A percentile compares a stretch with the other conserved stretches of the same genome.
Conservation (phyloP, 2,329 filamentous ascomycete species). For the Paracoccidioides brasiliensis region DNA sequence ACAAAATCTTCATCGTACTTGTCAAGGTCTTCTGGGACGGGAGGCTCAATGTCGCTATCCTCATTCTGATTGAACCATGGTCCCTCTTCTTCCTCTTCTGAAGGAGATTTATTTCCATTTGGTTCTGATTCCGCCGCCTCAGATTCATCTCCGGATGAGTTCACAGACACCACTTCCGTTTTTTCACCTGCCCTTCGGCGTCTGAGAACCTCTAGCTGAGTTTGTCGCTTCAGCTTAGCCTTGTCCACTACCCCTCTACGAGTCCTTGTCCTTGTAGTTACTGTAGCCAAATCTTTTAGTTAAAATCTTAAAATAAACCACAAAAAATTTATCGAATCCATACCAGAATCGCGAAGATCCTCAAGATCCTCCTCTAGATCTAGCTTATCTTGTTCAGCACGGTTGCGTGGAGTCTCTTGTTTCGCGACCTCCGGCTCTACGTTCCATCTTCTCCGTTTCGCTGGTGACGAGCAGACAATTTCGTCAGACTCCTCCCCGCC, state of each 20-base stretch:
- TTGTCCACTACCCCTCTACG: constrained; percentile 29
- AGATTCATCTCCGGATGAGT: constrained; percentile 14
- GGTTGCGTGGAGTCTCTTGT: constrained; percentile 15
- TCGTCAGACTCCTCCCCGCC: constrained; percentile 32
- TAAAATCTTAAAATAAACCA: background rate
- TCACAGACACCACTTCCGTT: constrained; percentile 10
- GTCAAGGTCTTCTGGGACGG: constrained; percentile 34
- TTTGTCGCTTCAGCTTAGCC: constrained; percentile 25
- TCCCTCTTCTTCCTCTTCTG: constrained; percentile 6
- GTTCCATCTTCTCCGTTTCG: constrained; percentile 4
- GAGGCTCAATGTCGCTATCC: constrained; percentile 22
- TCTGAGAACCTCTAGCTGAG: constrained; percentile 31
- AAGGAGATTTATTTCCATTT: background rate
- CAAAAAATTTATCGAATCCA: background rate
- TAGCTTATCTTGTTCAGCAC: constrained; percentile 22
- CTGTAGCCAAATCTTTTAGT: constrained; percentile 15
- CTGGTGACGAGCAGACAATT: constrained; percentile 12
- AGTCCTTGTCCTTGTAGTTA: constrained; percentile 27
- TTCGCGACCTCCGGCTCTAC: constrained; percentile 5
- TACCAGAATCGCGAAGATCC: constrained; percentile 34
- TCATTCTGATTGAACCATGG: constrained; percentile 19
- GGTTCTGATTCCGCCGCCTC: constrained; percentile 10
- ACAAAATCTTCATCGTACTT: constrained; percentile 53
- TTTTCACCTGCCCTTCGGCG: constrained; percentile 29
- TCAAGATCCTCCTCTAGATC: constrained; percentile 35